A percentile compares a stretch with the other conserved stretches of the same genome.
These are phyloP conservation scores for Hygrocybe coccinea DNA, from an alignment of 768 basidiomycete species.

Conservation along the genomic window DNA sequence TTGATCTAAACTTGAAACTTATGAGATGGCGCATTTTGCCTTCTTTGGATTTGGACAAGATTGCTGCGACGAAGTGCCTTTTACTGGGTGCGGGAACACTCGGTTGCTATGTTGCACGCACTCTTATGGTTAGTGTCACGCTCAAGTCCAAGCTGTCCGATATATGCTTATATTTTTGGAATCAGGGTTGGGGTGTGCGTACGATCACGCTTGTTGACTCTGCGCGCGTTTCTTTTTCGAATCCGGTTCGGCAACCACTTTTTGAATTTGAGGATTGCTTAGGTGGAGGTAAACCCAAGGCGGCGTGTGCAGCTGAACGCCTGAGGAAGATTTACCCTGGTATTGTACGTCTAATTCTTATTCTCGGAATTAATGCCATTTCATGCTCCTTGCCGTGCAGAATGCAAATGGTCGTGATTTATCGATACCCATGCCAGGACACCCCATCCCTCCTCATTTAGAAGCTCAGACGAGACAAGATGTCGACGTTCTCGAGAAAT, in stretches of 20 bases:
- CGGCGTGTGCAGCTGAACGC: slow-evolving; percentile 79
- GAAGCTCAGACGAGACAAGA: slow-evolving; percentile 57
- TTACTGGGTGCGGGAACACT: slow-evolving; percentile 93
- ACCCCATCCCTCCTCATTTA: slow-evolving; percentile 67
- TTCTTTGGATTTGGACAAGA: slow-evolving; percentile 78
- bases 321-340: slow-evolving; percentile 85
- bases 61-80: slow-evolving; percentile 74
- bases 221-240: slow-evolving; percentile 88
- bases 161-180: neutral
- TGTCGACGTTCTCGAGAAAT: slow-evolving; percentile 63
- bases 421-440: slow-evolving; percentile 94
- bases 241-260: slow-evolving; percentile 96
- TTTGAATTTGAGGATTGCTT: slow-evolving; percentile 92
- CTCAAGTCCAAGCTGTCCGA: neutral
- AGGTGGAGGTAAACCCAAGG: slow-evolving; percentile 87
- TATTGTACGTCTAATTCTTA: no score
- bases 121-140: slow-evolving; percentile 65
- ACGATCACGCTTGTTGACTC: slow-evolving; percentile 93
- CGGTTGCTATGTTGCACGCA: slow-evolving; percentile 92
- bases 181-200: slow-evolving; percentile 91
- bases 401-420: slow-evolving; percentile 54
- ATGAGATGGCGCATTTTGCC: slow-evolving; percentile 98
- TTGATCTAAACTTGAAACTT: slow-evolving; percentile 92
- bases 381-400: slow-evolving; percentile 35
- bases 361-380: neutral